Evolutionary conservation across 202 grass and related monocot species (phyloP).

Genomic region (Tripidium arundinaceum): DNA sequence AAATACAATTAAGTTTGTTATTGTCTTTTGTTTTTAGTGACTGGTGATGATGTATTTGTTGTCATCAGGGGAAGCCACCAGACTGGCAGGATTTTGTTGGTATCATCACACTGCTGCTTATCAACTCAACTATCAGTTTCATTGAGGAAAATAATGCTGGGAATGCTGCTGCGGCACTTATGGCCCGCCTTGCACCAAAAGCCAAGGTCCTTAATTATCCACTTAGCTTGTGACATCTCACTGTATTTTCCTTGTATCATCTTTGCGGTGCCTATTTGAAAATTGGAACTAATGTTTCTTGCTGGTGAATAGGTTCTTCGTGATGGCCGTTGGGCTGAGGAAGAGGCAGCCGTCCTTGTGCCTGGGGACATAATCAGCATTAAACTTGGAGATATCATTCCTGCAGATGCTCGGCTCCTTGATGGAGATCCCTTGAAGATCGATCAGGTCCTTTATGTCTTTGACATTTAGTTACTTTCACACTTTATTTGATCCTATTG

Average conservation of each 20-base stretch:
- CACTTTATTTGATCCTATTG: background rate
- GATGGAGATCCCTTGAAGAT: conserved; percentile 91
- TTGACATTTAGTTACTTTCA: background rate
- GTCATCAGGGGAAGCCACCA: conserved; percentile 77
- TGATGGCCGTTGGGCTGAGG: conserved; percentile 59
- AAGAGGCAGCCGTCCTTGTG: conserved; percentile 69
- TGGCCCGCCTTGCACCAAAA: conserved; percentile 92
- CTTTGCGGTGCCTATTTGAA: background rate
- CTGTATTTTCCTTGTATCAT: background rate
- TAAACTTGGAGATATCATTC: conserved; percentile 88
- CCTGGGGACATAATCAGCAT: conserved; percentile 80
- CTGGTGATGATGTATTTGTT: background rate
- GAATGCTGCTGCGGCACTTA: conserved; percentile 91
- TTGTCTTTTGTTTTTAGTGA: background rate
- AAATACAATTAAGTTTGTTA: background rate
- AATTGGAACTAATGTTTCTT: conserved; percentile 10
- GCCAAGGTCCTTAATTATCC: conserved; percentile 54
- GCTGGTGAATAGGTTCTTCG: conserved; percentile 49
- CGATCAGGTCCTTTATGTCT: conserved; percentile 55
- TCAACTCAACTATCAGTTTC: conserved; percentile 99
- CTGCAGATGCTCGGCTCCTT: conserved; percentile 75
- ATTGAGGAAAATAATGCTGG: conserved; percentile 99
- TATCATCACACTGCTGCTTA: conserved; percentile 79
- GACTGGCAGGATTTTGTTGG: conserved; percentile 99
- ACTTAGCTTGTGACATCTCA: background rate